Base-by-base conservation (phyloP, 129 eudicot species). In the Flaveria linearis region DNA sequence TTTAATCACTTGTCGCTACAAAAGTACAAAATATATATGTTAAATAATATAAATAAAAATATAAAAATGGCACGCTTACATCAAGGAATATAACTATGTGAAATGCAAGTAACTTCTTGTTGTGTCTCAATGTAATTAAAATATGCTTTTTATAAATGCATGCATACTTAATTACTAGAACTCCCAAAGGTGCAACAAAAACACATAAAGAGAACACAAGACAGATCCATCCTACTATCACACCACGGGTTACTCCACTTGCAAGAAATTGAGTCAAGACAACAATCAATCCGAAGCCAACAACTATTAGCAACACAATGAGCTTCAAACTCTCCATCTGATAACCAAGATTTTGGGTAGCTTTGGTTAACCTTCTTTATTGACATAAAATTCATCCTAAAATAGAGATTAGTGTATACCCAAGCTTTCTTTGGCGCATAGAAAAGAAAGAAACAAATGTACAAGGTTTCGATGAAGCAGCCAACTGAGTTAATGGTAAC, bases 171-270 rank as follows among this genome's bases (percentile, higher is more conserved):
- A n/a, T n/a, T n/a, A n/a, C 96, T 86, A 89, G 77, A 14, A 89
- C 86, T 45, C 96, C 75, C 5, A 89, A 81, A 61, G 96, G 96
- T 9, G 92, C 91, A 5, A 87, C 85, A n/a, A 89, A 89, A 9
- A 89, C 96, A 47, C 89, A 68, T 8, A 89, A 69, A 18, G 96
- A 85, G 58, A 89, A 89, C 16, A 87, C 84, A 17, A 89, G 96
- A 74, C 92, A 87, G 76, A 89, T 77, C 96, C 96, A 89, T 72
- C 96, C 91, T 5, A 86, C 67, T 60, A 60, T 60, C 41, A 60
- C 67, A 3, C 67, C 67, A 6, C 67, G 67, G 17, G 42, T 60
- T 7, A 76, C 58, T 75, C 55, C 83, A 55, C 85, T 75, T 23
- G 80, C 79, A 52, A 80, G 46, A 68, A 88, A 80, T 9, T 82